Percentiles rank a stretch among this genome's conserved stretches.
Evolutionary conservation across 2,329 filamentous ascomycete genomes (phyloP).

Genomic region (Penicillium hordei): DNA sequence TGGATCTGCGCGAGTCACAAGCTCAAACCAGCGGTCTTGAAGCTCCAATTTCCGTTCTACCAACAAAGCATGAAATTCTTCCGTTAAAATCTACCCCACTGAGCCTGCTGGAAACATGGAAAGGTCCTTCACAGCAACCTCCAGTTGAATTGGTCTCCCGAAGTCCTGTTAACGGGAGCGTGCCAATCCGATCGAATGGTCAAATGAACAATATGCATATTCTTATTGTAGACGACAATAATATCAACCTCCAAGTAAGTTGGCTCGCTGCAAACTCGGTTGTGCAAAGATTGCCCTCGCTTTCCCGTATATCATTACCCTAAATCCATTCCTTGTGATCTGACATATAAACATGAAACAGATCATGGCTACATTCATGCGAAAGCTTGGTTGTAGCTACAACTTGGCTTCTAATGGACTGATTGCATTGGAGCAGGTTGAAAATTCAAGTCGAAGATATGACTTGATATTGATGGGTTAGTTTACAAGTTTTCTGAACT

Average conservation of each 20-base stretch:
- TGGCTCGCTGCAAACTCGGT: background rate
- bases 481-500: background rate
- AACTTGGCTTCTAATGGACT: conserved; percentile 42
- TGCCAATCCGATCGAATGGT: background rate
- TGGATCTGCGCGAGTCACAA: conserved; percentile 4
- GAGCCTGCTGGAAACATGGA: background rate
- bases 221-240: conserved; percentile 46
- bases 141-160: background rate
- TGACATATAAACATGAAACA: conserved; percentile 5
- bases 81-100: background rate
- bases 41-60: background rate
- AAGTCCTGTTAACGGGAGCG: background rate
- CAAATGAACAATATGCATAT: conserved; percentile 22
- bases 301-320: background rate
- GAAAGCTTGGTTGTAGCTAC: conserved; percentile 38
- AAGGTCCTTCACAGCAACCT: background rate
- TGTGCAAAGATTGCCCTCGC: background rate
- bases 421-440: conserved; percentile 40
- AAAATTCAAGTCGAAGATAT: conserved; percentile 28
- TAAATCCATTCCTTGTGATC: too few species aligned
- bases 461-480: conserved; percentile 40
- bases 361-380: conserved; percentile 41
- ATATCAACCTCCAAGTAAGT: conserved; percentile 40
- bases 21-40: background rate
- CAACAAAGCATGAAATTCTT: background rate